These are phyloP conservation scores for Axilococcus clingmanii DNA, from an alignment of 139 green algal genomes.

Conservation along the genomic window DNA sequence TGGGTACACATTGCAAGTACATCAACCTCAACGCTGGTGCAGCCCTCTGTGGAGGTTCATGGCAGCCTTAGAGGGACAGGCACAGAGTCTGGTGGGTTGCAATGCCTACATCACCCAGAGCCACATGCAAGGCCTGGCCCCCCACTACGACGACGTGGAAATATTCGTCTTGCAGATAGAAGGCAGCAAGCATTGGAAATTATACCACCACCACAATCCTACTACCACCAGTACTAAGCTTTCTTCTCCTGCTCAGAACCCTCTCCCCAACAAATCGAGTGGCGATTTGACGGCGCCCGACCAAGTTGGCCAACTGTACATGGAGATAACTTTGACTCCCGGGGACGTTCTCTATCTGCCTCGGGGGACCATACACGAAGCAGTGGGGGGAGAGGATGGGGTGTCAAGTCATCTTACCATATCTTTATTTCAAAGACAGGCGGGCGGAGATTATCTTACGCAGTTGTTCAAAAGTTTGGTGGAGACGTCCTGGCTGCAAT, in stretches of 20 bases:
- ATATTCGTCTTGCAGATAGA: constrained; percentile 70
- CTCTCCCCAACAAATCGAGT: neutral
- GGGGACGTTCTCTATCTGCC: constrained; percentile 85
- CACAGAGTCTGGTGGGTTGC: neutral
- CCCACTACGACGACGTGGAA: constrained; percentile 78
- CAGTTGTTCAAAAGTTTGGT: neutral
- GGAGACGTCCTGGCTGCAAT: neutral
- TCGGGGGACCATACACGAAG: constrained; percentile 64
- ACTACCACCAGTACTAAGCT: too few species aligned
- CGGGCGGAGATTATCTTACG: neutral
- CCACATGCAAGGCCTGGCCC: constrained; percentile 48
- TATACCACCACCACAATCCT: too few species aligned
- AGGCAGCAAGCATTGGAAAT: constrained; percentile 62
- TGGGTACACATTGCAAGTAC: constrained; percentile 38
- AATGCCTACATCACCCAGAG: constrained; percentile 25
- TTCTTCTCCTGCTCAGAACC: neutral
- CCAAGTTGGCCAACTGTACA: neutral
- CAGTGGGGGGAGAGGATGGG: constrained; percentile 26
- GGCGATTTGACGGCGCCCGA: neutral
- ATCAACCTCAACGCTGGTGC: constrained; percentile 68
- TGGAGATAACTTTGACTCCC: constrained; percentile 1
- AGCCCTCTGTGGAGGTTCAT: constrained; percentile 39
- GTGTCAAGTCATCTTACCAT: constrained; percentile 55
- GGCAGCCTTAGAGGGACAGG: constrained; percentile 25
- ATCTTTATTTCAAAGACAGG: constrained; percentile 12